Percentiles rank a stretch among this genome's conserved stretches.
Conservation (phyloP, 2,329 filamentous ascomycete species). For the Chalaropsis ovoidea region DNA sequence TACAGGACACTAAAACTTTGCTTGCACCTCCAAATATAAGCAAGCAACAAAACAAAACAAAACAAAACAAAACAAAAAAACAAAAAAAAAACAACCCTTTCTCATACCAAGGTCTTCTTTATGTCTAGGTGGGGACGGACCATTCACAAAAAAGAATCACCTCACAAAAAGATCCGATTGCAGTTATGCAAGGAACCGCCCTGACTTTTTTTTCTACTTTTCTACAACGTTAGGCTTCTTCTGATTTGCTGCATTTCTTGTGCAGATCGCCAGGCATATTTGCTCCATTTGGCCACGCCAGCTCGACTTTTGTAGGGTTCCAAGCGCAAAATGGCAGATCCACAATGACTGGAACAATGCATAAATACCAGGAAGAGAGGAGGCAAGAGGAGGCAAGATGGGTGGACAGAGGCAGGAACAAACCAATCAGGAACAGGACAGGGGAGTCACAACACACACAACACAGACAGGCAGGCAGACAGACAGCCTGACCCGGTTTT, state of each 20-base stretch:
- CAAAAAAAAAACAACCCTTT: too few relatives aligned
- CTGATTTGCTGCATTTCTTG: neutral
- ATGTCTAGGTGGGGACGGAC: too few relatives aligned
- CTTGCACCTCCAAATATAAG: neutral
- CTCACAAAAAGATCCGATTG: too few relatives aligned
- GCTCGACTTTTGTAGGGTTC: neutral
- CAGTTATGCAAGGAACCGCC: too few relatives aligned
- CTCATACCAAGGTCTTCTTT: too few relatives aligned
- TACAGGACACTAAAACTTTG: neutral
- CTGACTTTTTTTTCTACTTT: neutral
- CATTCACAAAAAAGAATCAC: too few relatives aligned
- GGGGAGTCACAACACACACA: neutral
- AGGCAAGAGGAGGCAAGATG: neutral
- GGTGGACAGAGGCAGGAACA: neutral
- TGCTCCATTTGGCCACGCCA: neutral
- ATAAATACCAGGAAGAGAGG: neutral
- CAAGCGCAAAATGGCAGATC: neutral
- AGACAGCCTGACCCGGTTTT: neutral
- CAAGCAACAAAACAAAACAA: neutral
- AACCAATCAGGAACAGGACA: neutral
- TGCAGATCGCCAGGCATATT: too few relatives aligned
- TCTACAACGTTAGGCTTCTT: neutral
- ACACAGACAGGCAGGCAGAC: neutral
- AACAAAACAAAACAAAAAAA: neutral
- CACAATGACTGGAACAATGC: neutral